These are phyloP conservation scores for Penstemon newberryi DNA, from an alignment of 257 asterid species.

Conservation along the genomic window DNA sequence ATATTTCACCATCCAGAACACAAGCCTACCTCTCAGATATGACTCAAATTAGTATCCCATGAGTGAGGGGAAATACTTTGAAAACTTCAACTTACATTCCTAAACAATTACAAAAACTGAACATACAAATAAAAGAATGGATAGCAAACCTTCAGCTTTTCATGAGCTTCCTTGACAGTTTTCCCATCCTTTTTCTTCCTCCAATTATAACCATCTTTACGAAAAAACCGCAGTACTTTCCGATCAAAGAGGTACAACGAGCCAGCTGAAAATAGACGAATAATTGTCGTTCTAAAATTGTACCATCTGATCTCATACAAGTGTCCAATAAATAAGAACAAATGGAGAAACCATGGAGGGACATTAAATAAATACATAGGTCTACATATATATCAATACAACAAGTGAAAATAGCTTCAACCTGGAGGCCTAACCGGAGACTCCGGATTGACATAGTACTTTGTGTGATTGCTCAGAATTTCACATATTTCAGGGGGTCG, in stretches of 20 bases:
- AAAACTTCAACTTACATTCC: no score
- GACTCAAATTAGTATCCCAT: no score
- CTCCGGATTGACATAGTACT: conserved; percentile 26
- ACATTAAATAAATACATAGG: neutral
- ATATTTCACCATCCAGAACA: no score
- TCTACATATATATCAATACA: no score
- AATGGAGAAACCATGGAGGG: neutral
- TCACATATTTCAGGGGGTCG: conserved; percentile 48
- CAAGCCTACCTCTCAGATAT: no score
- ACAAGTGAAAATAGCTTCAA: no score
- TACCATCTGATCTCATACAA: neutral
- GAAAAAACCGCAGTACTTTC: conserved; percentile 26
- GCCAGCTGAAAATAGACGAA: conserved; percentile 25
- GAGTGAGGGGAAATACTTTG: no score
- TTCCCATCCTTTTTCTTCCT: conserved; percentile 38
- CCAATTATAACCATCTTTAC: conserved; percentile 39
- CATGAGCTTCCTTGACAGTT: conserved; percentile 38
- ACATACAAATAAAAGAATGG: no score
- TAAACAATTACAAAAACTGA: no score
- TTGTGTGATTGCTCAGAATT: conserved; percentile 37
- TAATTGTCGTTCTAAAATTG: neutral
- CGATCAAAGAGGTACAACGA: conserved; percentile 37
- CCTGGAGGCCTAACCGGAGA: conserved; percentile 36
- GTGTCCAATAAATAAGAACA: no score
- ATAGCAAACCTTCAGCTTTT: conserved; percentile 18